Percentiles rank a stretch among this genome's conserved stretches.
These are phyloP conservation scores for Plenodomus lindquistii DNA, from an alignment of 2,329 filamentous ascomycete genomes.

Conservation along the genomic window DNA sequence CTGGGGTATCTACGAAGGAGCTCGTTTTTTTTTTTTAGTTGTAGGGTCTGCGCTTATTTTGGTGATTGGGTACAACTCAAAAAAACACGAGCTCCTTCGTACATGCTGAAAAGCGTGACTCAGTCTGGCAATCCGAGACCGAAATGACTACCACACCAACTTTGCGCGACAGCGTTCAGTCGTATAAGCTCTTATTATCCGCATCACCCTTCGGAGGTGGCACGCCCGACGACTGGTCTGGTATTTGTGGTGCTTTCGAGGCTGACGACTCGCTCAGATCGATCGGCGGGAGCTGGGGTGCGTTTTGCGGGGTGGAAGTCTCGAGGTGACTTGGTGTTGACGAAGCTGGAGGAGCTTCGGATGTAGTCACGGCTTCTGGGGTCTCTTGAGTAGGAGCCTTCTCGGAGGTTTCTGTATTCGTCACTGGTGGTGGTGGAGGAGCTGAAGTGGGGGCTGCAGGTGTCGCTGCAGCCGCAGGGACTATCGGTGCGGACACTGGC, in stretches of 20 bases:
- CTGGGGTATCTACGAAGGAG: no score
- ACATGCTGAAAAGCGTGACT: background rate
- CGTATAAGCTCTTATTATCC: conserved; percentile 22
- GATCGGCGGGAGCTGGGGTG: conserved; percentile 4
- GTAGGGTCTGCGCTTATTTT: no score
- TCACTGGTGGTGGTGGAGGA: background rate
- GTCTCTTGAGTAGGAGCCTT: background rate
- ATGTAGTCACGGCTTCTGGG: background rate
- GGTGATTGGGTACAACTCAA: no score
- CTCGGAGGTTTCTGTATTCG: background rate
- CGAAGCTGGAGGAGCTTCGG: background rate
- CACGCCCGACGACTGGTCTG: conserved; percentile 4
- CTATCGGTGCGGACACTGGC: no score
- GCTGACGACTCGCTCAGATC: conserved; percentile 3
- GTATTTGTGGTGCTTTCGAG: background rate
- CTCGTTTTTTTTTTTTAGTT: no score
- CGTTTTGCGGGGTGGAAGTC: no score
- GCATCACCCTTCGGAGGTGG: conserved; percentile 16
- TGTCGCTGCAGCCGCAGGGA: no score
- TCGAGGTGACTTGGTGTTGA: no score
- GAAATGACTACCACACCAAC: background rate
- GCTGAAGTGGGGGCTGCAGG: background rate
- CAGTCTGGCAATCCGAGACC: background rate
- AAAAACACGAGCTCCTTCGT: no score
- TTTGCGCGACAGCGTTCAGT: background rate